Conservation (phyloP, 371 early-diverging fungal species). For the Furculomyces boomerangus region DNA sequence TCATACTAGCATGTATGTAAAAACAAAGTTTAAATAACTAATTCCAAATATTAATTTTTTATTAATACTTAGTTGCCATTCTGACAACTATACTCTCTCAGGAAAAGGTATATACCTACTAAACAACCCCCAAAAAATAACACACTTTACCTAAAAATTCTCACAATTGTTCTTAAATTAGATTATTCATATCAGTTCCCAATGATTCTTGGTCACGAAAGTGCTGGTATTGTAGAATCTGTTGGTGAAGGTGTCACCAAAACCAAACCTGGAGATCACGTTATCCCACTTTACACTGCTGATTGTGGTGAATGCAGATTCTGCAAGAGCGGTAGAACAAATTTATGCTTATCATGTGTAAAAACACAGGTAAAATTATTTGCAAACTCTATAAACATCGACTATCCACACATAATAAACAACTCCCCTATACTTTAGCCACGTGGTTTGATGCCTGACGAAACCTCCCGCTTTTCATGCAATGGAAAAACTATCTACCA, state of each 20-base stretch:
- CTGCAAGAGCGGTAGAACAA: conserved; percentile 88
- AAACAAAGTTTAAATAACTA: neutral
- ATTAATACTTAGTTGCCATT: conserved; percentile 40
- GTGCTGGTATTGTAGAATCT: conserved; percentile 87
- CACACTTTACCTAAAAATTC: neutral
- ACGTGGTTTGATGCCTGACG: conserved; percentile 88
- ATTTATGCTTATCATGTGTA: conserved; percentile 78
- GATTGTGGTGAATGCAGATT: conserved; percentile 90
- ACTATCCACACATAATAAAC: neutral
- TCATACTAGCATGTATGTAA: conserved; percentile 52
- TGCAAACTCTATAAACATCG: neutral
- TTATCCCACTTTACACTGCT: conserved; percentile 85
- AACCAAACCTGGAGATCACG: conserved; percentile 78
- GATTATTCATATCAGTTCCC: conserved; percentile 48
- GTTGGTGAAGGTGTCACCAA: conserved; percentile 91
- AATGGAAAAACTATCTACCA: conserved; percentile 74
- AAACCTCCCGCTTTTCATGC: conserved; percentile 78
- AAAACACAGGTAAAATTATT: conserved; percentile 65
- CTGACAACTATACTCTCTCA: conserved; percentile 84
- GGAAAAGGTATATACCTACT: conserved; percentile 44
- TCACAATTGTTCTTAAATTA: neutral
- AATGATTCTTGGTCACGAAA: conserved; percentile 88
- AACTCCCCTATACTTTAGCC: conserved; percentile 20
- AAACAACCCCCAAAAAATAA: neutral
- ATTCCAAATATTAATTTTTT: neutral